Base-by-base conservation (phyloP, 805 yeast species). In the Hanseniaspora vineae region DNA sequence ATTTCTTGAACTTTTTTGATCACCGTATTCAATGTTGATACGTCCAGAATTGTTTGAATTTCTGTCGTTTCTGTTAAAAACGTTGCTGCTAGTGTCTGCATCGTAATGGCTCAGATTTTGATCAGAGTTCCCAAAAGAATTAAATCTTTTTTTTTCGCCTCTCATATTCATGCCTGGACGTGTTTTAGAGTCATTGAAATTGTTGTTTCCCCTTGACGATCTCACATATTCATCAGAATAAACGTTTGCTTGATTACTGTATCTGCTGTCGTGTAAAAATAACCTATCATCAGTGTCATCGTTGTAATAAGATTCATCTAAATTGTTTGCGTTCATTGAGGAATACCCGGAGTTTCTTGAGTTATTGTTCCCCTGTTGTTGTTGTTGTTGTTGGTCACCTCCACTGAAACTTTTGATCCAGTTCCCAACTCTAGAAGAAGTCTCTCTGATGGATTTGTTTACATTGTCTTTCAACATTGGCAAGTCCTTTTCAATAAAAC, bases 381-480 rank as follows among this genome's bases (percentile, higher is more conserved):
- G 14, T 17, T 17, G 19, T 20, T 29, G 42, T 48, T 46, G 17
- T 42, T 19, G 32, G 14, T 52, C 57, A 31, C 61, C 65, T 6
- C 15, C 15, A 40, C 75, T 73, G 49, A 85, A 58, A 14, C 80
- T 84, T 51, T 76, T 76, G 44, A 85, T 77, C 95, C 96, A 88
- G 14, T 79, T 75, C 51, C 83, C 81, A 50, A 88, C 77, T 48
- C 82, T 81, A 44, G 75, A 70, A 48, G 81, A 77, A 1, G 96
- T 87, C 56, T 86, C 96, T 56, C 82, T 88, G 43, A 88, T 71
- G 18, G 90, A 87, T 58, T 81, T 81, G 42, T 76, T 70, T 46
- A 89, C 73, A 46, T 79, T 75, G 49, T 81, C 83, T 58, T 76
- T 79, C 54, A 84, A 67, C 55, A 76, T 81, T 8, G 77, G 77